A percentile compares a stretch with the other conserved stretches of the same genome.
Conservation (phyloP, 441 rosid species). For the Adansonia gregorii region DNA sequence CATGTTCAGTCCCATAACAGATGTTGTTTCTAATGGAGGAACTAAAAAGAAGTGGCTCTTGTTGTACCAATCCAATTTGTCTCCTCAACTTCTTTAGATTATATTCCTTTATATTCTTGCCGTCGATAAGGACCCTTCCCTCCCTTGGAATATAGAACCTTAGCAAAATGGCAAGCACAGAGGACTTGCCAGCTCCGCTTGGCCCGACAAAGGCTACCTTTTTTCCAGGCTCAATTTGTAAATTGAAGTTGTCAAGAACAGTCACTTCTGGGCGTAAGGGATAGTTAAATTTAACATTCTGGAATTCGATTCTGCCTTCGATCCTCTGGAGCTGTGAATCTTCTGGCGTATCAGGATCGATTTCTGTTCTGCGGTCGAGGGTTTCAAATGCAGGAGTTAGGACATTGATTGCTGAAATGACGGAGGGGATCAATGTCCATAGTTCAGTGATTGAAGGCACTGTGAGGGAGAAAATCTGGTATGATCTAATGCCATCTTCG, state of each 20-base stretch:
- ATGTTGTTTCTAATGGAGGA: constrained; percentile 45
- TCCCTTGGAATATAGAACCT: constrained; percentile 52
- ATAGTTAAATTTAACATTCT: constrained; percentile 54
- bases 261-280: constrained; percentile 61
- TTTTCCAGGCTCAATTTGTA: constrained; percentile 53
- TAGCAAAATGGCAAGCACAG: constrained; percentile 57
- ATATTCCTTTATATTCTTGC: constrained; percentile 43
- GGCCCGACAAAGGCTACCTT: constrained; percentile 67
- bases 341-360: constrained; percentile 49
- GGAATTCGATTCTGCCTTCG: constrained; percentile 48
- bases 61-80: constrained; percentile 55
- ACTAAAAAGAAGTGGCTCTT: constrained; percentile 55
- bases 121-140: constrained; percentile 48
- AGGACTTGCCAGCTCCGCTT: constrained; percentile 76
- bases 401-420: constrained; percentile 55
- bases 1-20: constrained; percentile 47
- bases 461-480: constrained; percentile 77
- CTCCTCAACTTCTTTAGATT: constrained; percentile 51
- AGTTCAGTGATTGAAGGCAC: constrained; percentile 77
- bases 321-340: constrained; percentile 33
- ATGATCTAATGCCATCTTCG: constrained; percentile 54
- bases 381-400: constrained; percentile 62
- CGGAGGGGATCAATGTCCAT: constrained; percentile 66
- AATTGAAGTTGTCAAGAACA: constrained; percentile 54
- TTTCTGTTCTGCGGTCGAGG: constrained; percentile 57